Conservation (phyloP, 805 yeast species). For the Saccharomycopsis oosterbeekiorum region DNA sequence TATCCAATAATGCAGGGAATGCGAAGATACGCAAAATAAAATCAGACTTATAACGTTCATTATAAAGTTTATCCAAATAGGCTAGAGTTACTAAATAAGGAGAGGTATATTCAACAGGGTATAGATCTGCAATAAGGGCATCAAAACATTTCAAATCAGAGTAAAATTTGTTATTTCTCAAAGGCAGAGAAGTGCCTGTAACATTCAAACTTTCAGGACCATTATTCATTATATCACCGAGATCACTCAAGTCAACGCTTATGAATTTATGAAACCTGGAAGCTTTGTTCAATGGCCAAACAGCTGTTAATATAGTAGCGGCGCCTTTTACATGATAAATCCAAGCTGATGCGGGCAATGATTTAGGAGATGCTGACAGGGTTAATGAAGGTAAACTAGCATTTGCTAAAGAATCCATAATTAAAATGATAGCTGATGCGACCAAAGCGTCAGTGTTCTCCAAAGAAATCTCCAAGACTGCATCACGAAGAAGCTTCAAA, state of each 20-base stretch:
- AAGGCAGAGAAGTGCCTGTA: background rate
- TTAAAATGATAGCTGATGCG: constrained; percentile 79
- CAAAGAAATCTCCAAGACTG: constrained; percentile 71
- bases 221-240: constrained; percentile 58
- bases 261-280: constrained; percentile 60
- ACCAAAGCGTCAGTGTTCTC: constrained; percentile 90
- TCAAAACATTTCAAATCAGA: constrained; percentile 76
- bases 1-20: constrained; percentile 86
- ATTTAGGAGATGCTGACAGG: constrained; percentile 27
- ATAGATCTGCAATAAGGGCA: constrained; percentile 71
- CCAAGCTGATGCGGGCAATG: constrained; percentile 92
- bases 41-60: constrained; percentile 75
- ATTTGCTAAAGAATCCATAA: constrained; percentile 90
- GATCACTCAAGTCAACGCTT: constrained; percentile 82
- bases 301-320: constrained; percentile 89
- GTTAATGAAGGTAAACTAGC: constrained; percentile 44
- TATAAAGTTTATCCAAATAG: constrained; percentile 71
- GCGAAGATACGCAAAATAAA: constrained; percentile 83
- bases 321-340: constrained; percentile 95
- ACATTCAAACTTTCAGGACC: constrained; percentile 22
- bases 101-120: constrained; percentile 73
- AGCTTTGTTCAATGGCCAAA: constrained; percentile 77
- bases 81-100: constrained; percentile 86
- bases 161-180: constrained; percentile 17
- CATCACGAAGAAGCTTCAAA: constrained; percentile 66